Percentiles rank a stretch among this genome's conserved stretches.
Conservation (phyloP, 192 early-diverging fungal species). For the Entomortierella lignicola region DNA sequence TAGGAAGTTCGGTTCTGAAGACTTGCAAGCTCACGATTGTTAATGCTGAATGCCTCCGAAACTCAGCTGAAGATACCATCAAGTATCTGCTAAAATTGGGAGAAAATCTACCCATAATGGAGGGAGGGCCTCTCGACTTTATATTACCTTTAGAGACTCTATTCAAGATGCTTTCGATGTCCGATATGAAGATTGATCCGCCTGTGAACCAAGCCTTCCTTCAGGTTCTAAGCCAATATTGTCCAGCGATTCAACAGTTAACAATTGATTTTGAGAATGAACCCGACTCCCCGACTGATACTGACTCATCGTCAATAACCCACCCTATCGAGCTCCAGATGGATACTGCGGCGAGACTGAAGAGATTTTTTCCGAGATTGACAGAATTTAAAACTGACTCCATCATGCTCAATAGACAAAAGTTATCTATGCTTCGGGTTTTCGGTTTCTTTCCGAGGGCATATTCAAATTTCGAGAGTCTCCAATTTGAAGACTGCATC, state of each 20-base stretch:
- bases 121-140: too few species aligned
- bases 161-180: background rate
- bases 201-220: background rate
- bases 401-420: background rate
- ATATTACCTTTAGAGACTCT: background rate
- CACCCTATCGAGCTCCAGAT: background rate
- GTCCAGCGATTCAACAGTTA: background rate
- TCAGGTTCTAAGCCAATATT: background rate
- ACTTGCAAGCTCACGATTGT: conserved; percentile 4
- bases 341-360: background rate
- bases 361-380: background rate
- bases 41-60: background rate
- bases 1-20: background rate
- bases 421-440: background rate
- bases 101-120: background rate
- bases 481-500: background rate
- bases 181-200: background rate
- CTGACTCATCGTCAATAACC: background rate
- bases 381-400: conserved; percentile 1
- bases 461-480: background rate
- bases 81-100: background rate
- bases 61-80: background rate
- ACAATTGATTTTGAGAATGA: background rate
- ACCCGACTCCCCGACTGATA: background rate
- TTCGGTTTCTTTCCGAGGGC: background rate